phyloP scores from a whole-genome alignment of 176 grass and related monocot species.

The Oryza australiensis region DNA sequence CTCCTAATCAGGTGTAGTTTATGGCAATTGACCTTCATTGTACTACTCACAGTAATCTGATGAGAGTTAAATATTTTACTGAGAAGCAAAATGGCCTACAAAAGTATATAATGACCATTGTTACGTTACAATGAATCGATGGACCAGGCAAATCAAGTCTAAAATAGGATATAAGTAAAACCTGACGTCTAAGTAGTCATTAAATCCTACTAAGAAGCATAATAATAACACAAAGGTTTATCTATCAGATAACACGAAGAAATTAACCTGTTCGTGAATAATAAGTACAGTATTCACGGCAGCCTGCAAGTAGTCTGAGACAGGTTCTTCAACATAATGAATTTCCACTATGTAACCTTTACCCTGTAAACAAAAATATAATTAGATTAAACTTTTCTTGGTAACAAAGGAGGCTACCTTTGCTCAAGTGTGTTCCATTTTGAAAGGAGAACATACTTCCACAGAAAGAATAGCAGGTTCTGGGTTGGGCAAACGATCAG shows the following conservation, averaged over 20 bases:
- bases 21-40: background rate
- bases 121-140: background rate
- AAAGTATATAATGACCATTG: conserved; percentile 17
- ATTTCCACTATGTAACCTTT: conserved; percentile 91
- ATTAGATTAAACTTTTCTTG: conserved; percentile 20
- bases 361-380: conserved; percentile 58
- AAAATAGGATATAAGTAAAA: background rate
- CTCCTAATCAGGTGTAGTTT: background rate
- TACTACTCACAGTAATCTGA: background rate
- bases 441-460: conserved; percentile 65
- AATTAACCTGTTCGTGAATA: conserved; percentile 84
- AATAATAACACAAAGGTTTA: conserved; percentile 24
- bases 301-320: conserved; percentile 84
- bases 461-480: conserved; percentile 94
- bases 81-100: conserved; percentile 1
- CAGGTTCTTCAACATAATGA: conserved; percentile 90
- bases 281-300: conserved; percentile 70
- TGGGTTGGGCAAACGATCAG: conserved; percentile 57
- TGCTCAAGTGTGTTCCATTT: background rate
- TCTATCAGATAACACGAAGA: conserved; percentile 18
- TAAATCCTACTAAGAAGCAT: conserved; percentile 1
- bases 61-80: conserved; percentile 19
- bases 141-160: background rate
- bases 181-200: background rate
- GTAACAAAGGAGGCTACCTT: background rate